phyloP scores from a whole-genome alignment of 208 protist species.

The Naegleria fowleri region DNA sequence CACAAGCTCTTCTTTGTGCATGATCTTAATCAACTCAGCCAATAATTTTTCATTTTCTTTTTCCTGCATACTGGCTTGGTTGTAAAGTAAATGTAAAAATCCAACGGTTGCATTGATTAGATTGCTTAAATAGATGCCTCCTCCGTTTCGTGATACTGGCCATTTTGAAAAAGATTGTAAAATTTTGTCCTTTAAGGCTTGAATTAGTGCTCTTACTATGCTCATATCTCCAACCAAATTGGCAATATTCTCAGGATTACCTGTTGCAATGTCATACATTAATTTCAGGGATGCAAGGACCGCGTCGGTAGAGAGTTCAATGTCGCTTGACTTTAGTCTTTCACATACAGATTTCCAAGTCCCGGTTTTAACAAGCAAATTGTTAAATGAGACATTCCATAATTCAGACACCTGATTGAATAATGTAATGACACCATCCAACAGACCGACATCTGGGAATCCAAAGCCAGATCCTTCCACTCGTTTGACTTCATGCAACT shows the following conservation, averaged over 20 bases:
- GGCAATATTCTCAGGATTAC: neutral
- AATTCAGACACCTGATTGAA: constrained; percentile 29
- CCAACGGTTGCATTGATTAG: neutral
- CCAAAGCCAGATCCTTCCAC: constrained; percentile 71
- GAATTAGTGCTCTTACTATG: neutral
- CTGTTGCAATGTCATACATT: neutral
- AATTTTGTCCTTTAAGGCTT: neutral
- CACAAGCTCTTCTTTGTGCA: constrained; percentile 68
- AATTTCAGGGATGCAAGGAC: neutral
- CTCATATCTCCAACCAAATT: neutral
- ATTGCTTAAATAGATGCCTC: neutral
- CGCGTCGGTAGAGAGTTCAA: neutral
- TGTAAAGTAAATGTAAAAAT: neutral
- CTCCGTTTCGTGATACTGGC: neutral
- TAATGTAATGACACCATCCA: constrained; percentile 76
- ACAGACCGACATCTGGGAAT: constrained; percentile 71
- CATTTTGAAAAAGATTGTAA: neutral
- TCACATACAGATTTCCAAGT: neutral
- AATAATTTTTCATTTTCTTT: constrained; percentile 56
- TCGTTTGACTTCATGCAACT: constrained; percentile 31
- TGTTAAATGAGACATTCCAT: neutral
- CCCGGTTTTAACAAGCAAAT: neutral
- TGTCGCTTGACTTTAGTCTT: neutral
- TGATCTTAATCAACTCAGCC: constrained; percentile 53
- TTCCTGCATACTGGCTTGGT: neutral